Conservation (phyloP, 164 flowering plant species). For the Tetracentron sinense region DNA sequence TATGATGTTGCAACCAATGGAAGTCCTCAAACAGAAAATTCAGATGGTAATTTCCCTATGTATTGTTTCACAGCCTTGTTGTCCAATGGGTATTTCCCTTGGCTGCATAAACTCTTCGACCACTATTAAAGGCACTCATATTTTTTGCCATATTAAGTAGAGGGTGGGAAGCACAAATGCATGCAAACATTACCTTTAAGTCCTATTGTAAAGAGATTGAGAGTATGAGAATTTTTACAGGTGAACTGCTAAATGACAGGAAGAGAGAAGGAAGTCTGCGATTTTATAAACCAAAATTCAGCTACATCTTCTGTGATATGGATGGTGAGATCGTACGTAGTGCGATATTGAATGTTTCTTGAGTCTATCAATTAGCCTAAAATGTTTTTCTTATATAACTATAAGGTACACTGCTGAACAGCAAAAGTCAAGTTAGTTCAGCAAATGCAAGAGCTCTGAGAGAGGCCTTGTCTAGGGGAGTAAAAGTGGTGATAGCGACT, state of each 20-base stretch:
- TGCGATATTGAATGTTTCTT: background rate
- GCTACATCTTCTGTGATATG: slow-evolving; percentile 90
- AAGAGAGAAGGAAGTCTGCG: slow-evolving; percentile 82
- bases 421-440: slow-evolving; percentile 62
- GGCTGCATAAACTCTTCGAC: background rate
- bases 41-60: slow-evolving; percentile 47
- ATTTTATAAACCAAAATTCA: slow-evolving; percentile 81
- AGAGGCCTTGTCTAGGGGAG: slow-evolving; percentile 80
- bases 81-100: slow-evolving; percentile 1
- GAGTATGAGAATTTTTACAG: slow-evolving; percentile 35
- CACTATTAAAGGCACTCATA: no score
- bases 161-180: no score
- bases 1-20: slow-evolving; percentile 46
- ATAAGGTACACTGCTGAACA: slow-evolving; percentile 86
- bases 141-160: no score
- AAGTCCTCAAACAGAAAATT: slow-evolving; percentile 26
- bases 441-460: slow-evolving; percentile 67
- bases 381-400: slow-evolving; percentile 15
- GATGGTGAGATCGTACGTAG: slow-evolving; percentile 63
- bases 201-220: slow-evolving; percentile 17
- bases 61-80: slow-evolving; percentile 3
- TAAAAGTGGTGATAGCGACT: slow-evolving; percentile 90
- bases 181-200: no score
- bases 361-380: slow-evolving; percentile 9
- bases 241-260: slow-evolving; percentile 56